Evolutionary conservation across 768 basidiomycete species (phyloP).

Genomic region (Phaeotremella skinneri): DNA sequence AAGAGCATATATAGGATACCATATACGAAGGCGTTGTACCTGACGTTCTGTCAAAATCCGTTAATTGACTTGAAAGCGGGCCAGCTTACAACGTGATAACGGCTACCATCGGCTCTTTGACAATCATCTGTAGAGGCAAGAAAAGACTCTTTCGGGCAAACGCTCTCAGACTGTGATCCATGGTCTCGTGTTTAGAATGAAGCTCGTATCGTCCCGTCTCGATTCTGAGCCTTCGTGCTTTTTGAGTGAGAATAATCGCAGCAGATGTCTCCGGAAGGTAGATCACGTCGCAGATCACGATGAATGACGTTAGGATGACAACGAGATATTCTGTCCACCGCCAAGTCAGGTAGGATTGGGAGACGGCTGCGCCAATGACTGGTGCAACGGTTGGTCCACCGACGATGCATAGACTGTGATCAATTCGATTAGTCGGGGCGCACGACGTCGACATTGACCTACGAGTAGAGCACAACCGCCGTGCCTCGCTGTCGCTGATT

Average conservation of each 20-base stretch:
- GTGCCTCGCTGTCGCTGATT: conserved; percentile 35
- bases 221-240: conserved; percentile 42
- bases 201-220: conserved; percentile 47
- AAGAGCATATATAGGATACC: conserved; percentile 48
- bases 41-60: conserved; percentile 3
- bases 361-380: conserved; percentile 45
- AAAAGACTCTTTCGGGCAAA: conserved; percentile 47
- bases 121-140: conserved; percentile 46
- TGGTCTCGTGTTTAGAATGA: conserved; percentile 46
- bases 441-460: not conserved
- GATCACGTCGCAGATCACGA: conserved; percentile 37
- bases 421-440: not conserved
- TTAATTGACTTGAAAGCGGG: not conserved
- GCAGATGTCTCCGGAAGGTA: conserved; percentile 51
- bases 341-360: conserved; percentile 48
- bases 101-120: conserved; percentile 44
- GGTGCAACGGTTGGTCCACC: conserved; percentile 49
- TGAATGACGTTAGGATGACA: conserved; percentile 44
- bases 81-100: conserved; percentile 30
- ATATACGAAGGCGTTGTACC: conserved; percentile 35
- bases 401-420: conserved; percentile 43
- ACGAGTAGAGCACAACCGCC: conserved; percentile 49
- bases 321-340: conserved; percentile 52
- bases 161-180: conserved; percentile 37
- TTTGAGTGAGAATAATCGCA: conserved; percentile 47